These are phyloP conservation scores for Eurotiales sp. DNA, from an alignment of 2,329 filamentous ascomycete genomes.

Conservation along the genomic window DNA sequence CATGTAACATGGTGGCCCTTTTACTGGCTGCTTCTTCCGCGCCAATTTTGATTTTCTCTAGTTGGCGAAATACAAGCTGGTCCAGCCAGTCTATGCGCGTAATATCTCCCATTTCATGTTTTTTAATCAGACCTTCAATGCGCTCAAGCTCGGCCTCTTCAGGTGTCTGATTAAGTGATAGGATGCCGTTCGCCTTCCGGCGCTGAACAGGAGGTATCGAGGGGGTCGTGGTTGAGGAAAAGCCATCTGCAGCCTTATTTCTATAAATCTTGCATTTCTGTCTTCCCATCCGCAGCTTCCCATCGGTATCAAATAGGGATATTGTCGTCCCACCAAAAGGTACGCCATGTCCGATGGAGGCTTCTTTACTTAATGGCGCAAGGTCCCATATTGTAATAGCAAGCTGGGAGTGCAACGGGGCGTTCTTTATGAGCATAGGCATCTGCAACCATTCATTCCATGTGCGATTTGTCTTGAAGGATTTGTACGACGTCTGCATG, in stretches of 20 bases:
- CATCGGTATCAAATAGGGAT: slow-evolving; percentile 85
- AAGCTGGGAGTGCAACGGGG: slow-evolving; percentile 76
- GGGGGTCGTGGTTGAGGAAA: slow-evolving; percentile 74
- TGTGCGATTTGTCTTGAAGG: slow-evolving; percentile 68
- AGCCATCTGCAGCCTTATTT: slow-evolving; percentile 78
- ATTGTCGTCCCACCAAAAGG: slow-evolving; percentile 95
- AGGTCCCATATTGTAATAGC: slow-evolving; percentile 96
- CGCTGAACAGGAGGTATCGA: slow-evolving; percentile 58
- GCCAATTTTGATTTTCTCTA: slow-evolving; percentile 71
- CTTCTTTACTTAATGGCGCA: slow-evolving; percentile 70
- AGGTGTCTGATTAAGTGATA: slow-evolving; percentile 51
- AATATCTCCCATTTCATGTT: slow-evolving; percentile 97
- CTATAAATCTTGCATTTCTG: slow-evolving; percentile 88
- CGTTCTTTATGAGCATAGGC: slow-evolving; percentile 76
- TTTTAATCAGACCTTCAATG: slow-evolving; percentile 87
- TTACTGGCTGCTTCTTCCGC: slow-evolving; percentile 63
- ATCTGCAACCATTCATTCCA: slow-evolving; percentile 98
- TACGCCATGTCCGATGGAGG: slow-evolving; percentile 70
- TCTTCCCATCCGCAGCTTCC: slow-evolving; percentile 83
- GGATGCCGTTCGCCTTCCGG: slow-evolving; percentile 46
- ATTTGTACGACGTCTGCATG: slow-evolving; percentile 86
- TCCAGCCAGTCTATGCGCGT: slow-evolving; percentile 92
- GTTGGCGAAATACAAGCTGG: slow-evolving; percentile 83
- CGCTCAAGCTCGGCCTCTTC: slow-evolving; percentile 83
- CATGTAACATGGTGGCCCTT: slow-evolving; percentile 40